Evolutionary conservation across 1,139 yeast genomes (phyloP), one percentile per base, ranked within the genome.

Genomic region (Magnusiomyces paraingens): DNA sequence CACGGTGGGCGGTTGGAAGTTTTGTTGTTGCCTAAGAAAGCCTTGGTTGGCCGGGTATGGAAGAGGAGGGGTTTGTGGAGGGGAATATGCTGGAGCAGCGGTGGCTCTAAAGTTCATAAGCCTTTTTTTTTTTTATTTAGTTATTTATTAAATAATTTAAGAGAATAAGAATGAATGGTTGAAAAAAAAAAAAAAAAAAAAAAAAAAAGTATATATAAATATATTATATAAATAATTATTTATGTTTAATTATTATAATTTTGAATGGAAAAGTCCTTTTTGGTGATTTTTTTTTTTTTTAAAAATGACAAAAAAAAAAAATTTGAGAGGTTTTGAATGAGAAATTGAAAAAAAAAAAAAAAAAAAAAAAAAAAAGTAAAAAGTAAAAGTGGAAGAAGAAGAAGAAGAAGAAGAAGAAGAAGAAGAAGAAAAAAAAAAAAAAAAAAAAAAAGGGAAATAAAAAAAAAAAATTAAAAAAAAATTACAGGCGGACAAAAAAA

Each of bases 51-150:
- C 32, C 32, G 32, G 32, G 32, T 26, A 26, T 26, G 32, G 32
- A 36, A 46, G 35, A 21, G 47, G 43, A 20, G 36, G 53, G 15
- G 38, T 46, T 44, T 39, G 39, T 18, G 32, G 38, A 22, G 20
- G 18, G 14, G 41, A 35, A 17, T 15, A 26, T 26, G 32, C 32
- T 26, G 32, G 32, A 26, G 32, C 20, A 10, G 35, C 4, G 14
- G 15, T 12, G 14, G 47, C 36, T 35, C 22, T 39, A 35, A 46
- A 35, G 35, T 46, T 46, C 49, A 46, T 46, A 17, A 46, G 49
- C 29, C 48, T 38, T 38, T 38, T 38, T 38, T 38, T 35, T 35
- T 35, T 35, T 35, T 35, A 14, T 35, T 35, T 35, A 11, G 14
- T 35, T 35, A 35, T 35, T 35, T 11, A 35, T 35, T 11, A 35